Evolutionary conservation across 345 rosid genomes (phyloP), one percentile per base, ranked within the genome.

Genomic region (Bretschneidera sinensis): DNA sequence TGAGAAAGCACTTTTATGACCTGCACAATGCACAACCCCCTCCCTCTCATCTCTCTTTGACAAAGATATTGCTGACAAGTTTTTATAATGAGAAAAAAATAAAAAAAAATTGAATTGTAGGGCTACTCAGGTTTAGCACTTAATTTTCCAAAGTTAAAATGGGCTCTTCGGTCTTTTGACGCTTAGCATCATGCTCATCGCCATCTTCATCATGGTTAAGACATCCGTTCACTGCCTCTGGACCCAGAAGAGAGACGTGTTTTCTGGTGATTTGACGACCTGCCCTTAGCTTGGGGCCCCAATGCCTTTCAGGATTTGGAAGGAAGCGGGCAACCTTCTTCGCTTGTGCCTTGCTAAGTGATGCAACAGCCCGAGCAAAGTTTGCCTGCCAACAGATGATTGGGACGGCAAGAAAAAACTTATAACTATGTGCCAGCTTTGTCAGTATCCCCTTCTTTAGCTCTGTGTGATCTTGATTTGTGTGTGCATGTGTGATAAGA

Each of bases 281-380:
- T 2, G 99, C 99, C 55, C 96, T 79, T 17, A 88, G 77, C 79
- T 94, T 95, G 20, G 99, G 97, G 21, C 99, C 99, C 99, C 99
- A 95, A 59, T 95, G 96, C 83, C 89, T 95, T 76, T 95, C 96
- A 9, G 99, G 99, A 67, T 95, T 95, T 13, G 97, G 95, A 55
- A 88, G 94, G 82, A 85, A 95, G 14, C 96, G 86, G 1, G 91
- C 92, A 14, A 86, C 76, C 69, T 91, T 95, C 85, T 91, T 95
- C 9, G 84, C 89, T 74, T 90, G 99, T 47, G 97, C 88, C 83
- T 89, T 92, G 95, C 97, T 89, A 24, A n/a, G n/a, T 17, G 97
- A 88, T 43, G 97, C 95, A 49, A 82, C 77, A 1, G 86, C 90
- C 51, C 99, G 85, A 18, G 99, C 81, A 68, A 94, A 94, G 75